Base-by-base conservation (phyloP, 768 basidiomycete genomes). In the Tephrocybe sp. region DNA sequence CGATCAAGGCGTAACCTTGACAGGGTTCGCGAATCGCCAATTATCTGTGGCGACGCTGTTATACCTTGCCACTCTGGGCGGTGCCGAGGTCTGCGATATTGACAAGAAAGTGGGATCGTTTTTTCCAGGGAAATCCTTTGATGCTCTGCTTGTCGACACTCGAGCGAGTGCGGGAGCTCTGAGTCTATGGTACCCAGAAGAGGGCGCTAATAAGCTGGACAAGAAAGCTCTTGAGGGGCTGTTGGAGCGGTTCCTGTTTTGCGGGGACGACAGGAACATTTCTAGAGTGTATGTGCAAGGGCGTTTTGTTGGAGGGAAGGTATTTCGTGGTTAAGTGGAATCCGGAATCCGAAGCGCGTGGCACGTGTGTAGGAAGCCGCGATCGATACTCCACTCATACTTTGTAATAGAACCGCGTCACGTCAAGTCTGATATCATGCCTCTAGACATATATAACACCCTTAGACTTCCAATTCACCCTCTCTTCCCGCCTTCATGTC, bases 61-160 rank as follows among this genome's bases (percentile, higher is more conserved):
- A 48, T 86, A 93, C 72, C 84, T 97, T 45, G 94, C 95, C 8
- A 98, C 95, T 3, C 70, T 87, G 19, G 95, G 95, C 27, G 95
- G 95, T 1, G 95, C 95, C 1, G 74, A 81, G 19, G 83, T 97
- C 0, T 94, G 92, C 60, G 74, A 74, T 43, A 68, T 97, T 10
- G 75, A 81, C 45, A 67, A 79, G 21, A 76, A 72, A 33, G 75
- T 89, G 13, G 95, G 95, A 6, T 86, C 84, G 15, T 90, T 98
- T 54, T 73, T 71, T 12, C 70, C 74, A 2, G 93, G 91, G 2
- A 95, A 93, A 69, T 84, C 82, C 54, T 97, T 97, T 61, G 95
- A 98, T 62, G 95, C 95, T 0, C 69, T 97, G 7, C 55, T 91
- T 3, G 82, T 95, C 19, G 80, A 72, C 60, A 71, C 88, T 7